Evolutionary conservation across 768 basidiomycete genomes (phyloP).

Genomic region (Pholiota molesta): DNA sequence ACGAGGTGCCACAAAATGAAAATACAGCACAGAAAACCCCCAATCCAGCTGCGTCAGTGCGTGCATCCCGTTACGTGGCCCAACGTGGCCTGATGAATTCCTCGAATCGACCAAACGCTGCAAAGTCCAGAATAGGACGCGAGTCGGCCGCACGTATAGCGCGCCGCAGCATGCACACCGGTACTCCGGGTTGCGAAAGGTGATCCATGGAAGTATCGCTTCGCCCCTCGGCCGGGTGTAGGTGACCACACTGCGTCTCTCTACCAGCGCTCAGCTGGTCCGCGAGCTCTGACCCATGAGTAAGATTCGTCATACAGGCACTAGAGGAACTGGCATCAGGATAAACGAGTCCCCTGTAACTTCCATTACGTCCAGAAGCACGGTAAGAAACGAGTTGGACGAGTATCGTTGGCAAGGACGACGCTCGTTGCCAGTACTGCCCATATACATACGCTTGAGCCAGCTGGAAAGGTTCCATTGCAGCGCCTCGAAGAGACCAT

Average conservation of each 20-base stretch:
- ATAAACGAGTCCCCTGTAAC: background rate
- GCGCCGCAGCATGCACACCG: background rate
- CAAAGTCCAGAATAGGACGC: background rate
- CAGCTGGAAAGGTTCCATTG: background rate
- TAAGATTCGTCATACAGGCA: background rate
- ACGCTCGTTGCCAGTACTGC: background rate
- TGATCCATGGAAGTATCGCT: slow-evolving; percentile 5
- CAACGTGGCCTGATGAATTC: background rate
- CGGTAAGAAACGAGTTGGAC: slow-evolving; percentile 3
- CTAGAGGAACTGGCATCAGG: slow-evolving; percentile 6
- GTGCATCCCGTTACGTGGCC: background rate
- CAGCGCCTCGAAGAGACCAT: slow-evolving; percentile 11
- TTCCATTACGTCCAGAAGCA: slow-evolving; percentile 21
- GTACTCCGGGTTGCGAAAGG: slow-evolving; percentile 4
- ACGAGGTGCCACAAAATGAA: background rate
- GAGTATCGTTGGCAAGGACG: background rate
- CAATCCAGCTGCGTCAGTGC: too few relatives aligned
- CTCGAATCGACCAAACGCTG: background rate
- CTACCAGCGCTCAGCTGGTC: background rate
- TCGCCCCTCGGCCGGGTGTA: slow-evolving; percentile 1
- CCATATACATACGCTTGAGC: background rate
- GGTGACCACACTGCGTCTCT: background rate
- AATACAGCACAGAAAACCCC: too few relatives aligned
- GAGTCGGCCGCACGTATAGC: background rate
- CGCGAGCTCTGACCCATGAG: background rate